phyloP scores from a whole-genome alignment of 805 yeast species.

The Kockiozyma suomiensis region DNA sequence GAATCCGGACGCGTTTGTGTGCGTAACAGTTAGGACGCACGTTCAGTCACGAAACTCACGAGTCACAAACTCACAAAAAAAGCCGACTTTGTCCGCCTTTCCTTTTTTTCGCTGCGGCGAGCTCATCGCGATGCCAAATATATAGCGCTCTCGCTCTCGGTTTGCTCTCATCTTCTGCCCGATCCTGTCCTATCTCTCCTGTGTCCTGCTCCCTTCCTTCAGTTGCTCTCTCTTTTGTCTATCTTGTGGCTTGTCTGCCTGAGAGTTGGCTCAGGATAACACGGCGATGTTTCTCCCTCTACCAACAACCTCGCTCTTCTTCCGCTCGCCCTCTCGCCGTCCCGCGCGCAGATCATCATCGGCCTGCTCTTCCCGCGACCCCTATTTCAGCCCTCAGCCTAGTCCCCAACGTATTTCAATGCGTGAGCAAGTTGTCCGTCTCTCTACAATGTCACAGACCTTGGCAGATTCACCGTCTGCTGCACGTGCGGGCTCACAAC shows the following conservation, averaged over 20 bases:
- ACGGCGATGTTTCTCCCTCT: conserved; percentile 16
- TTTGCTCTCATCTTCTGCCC: too few species aligned
- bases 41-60: too few species aligned
- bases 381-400: background rate
- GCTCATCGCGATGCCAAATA: too few species aligned
- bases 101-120: too few species aligned
- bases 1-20: too few species aligned
- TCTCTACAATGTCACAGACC: background rate
- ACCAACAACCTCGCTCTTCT: conserved; percentile 11
- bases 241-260: background rate
- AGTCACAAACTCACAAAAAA: too few species aligned
- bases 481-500: background rate
- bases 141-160: too few species aligned
- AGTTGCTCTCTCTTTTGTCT: too few species aligned
- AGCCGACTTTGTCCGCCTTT: too few species aligned
- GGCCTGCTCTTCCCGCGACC: background rate
- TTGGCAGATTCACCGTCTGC: background rate
- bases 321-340: conserved; percentile 6
- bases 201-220: too few species aligned
- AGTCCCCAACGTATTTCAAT: background rate
- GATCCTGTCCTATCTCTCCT: too few species aligned
- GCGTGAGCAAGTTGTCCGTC: conserved; percentile 3
- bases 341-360: conserved; percentile 1
- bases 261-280: background rate
- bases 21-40: too few species aligned